Conservation (phyloP, 1,284 basidiomycete genomes). For the Moesziomyces sp. region DNA sequence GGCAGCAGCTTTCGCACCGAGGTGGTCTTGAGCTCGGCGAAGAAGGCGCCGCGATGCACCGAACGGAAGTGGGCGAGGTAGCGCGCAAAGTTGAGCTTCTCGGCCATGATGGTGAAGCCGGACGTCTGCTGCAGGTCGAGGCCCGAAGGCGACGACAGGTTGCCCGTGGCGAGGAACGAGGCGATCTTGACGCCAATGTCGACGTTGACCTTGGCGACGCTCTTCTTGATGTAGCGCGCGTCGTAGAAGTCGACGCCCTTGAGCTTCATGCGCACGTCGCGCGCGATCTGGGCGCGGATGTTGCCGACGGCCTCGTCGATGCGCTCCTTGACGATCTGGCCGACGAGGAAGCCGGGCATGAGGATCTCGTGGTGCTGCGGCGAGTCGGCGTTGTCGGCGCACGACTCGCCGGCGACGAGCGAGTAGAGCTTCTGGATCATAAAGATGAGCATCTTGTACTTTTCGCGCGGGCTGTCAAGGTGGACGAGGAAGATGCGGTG, state of each 20-base stretch:
- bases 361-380: constrained; percentile 98
- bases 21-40: constrained; percentile 98
- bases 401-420: constrained; percentile 88
- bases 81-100: constrained; percentile 98
- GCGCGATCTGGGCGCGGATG: constrained; percentile 78
- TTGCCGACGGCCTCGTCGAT: constrained; percentile 88
- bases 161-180: constrained; percentile 97
- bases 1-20: constrained; percentile 96
- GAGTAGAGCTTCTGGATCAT: constrained; percentile 98
- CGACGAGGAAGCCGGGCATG: constrained; percentile 90
- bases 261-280: constrained; percentile 80
- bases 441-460: constrained; percentile 95
- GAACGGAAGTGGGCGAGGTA: constrained; percentile 99
- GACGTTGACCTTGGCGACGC: constrained; percentile 82
- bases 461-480: constrained; percentile 87
- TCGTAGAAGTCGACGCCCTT: constrained; percentile 83
- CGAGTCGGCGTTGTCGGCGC: constrained; percentile 96
- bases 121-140: constrained; percentile 96
- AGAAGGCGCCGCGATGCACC: constrained; percentile 99
- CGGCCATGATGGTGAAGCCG: constrained; percentile 97
- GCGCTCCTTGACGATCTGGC: constrained; percentile 98
- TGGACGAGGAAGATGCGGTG: constrained; percentile 91
- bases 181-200: constrained; percentile 90
- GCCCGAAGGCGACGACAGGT: constrained; percentile 91
- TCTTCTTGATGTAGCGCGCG: constrained; percentile 83